A percentile compares a stretch with the other conserved stretches of the same genome.
These are phyloP conservation scores for Aspergillus sp. DNA, from an alignment of 2,329 filamentous ascomycete species.

Conservation along the genomic window DNA sequence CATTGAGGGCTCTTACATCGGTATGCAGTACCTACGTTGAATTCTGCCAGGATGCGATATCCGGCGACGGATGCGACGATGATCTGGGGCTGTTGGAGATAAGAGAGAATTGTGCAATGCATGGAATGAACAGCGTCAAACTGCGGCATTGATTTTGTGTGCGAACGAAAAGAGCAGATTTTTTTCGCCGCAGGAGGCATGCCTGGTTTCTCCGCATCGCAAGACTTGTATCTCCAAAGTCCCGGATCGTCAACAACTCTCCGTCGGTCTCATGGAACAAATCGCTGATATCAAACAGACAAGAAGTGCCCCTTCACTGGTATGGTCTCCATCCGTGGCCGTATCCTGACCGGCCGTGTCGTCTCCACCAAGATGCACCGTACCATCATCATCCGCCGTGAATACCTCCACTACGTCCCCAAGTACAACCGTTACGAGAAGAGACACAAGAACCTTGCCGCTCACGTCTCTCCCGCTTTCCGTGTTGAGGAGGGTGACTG, in stretches of 20 bases:
- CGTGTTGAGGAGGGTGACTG: constrained; percentile 99
- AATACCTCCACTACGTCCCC: constrained; percentile 99
- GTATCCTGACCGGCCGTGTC: constrained; percentile 99
- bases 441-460: constrained; percentile 99
- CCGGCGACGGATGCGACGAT: constrained; percentile 7
- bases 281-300: constrained; percentile 59
- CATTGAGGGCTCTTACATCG: constrained; percentile 99
- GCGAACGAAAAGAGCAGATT: neutral
- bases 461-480: constrained; percentile 98
- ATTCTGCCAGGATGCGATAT: constrained; percentile 11
- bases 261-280: constrained; percentile 7
- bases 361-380: constrained; percentile 99
- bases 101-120: constrained; percentile 7
- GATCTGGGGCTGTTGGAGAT: constrained; percentile 15
- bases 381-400: constrained; percentile 97
- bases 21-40: constrained; percentile 61
- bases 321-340: constrained; percentile 98
- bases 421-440: constrained; percentile 99
- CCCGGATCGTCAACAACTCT: constrained; percentile 1
- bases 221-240: constrained; percentile 12
- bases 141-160: constrained; percentile 1
- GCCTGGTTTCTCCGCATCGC: neutral
- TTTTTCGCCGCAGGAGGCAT: neutral
- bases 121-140: neutral
- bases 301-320: constrained; percentile 99